Evolutionary conservation across 306 rosid genomes (phyloP), one percentile per base, ranked within the genome.

Genomic region (Fragaria nilgerrensis): DNA sequence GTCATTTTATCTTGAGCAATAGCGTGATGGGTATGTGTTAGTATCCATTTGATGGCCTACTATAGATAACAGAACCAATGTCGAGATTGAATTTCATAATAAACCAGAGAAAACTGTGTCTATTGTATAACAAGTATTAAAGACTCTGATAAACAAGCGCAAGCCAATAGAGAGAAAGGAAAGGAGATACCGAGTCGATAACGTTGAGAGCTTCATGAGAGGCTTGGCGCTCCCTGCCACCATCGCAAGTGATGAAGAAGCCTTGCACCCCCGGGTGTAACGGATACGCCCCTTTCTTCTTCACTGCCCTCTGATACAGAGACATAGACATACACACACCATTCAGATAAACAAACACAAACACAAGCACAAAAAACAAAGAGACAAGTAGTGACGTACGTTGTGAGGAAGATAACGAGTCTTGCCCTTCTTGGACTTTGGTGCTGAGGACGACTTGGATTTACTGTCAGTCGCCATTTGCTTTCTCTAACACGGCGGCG

Each of bases 191-290:
- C 59, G 92, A 89, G 69, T 95, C 99, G 9, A 92, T 86, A 77
- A 95, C 91, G 75, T 90, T 88, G 78, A 95, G 86, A 80, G 99
- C 99, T 80, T 95, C 97, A 0, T 80, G 84, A 27, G 92, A 88
- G 73, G 99, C 99, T 83, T 95, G 99, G 86, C 86, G 88, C 68
- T 95, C 99, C 50, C 99, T 86, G 75, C 97, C 97, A 1, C 99
- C 99, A 25, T 95, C 99, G 48, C 99, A 92, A 75, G 99, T 95
- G 82, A 95, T 89, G 82, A 90, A 95, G 86, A 95, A 90, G 0
- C 99, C 99, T 82, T 92, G 89, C 7, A 95, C 91, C 16, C 97
- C 97, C 4, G 99, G 97, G 50, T 76, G 86, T 72, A 95, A 83
- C n/a, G 98, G 98, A 65, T 90, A 83, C 23, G 90, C 75, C 22